These are phyloP conservation scores for Cantharellus cinnabarinus DNA, from an alignment of 768 basidiomycete genomes.

Conservation along the genomic window DNA sequence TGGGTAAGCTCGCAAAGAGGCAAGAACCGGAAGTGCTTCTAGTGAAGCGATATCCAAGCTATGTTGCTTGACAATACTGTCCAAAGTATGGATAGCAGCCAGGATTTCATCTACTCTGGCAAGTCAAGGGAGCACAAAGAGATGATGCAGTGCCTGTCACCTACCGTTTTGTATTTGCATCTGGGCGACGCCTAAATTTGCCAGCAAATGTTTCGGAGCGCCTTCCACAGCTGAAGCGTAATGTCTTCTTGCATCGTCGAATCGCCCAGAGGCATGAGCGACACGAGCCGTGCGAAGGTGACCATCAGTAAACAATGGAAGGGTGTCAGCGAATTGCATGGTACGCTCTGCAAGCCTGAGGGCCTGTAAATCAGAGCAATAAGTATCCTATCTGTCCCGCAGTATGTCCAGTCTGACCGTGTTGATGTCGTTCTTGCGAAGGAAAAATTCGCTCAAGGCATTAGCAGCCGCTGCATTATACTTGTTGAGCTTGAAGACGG, in stretches of 20 bases:
- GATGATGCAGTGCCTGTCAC: slow-evolving; percentile 5
- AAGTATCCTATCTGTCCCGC: not conserved
- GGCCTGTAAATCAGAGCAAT: slow-evolving; percentile 26
- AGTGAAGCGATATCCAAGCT: slow-evolving; percentile 29
- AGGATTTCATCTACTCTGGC: slow-evolving; percentile 47
- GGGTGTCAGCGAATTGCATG: slow-evolving; percentile 81
- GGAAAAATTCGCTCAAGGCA: slow-evolving; percentile 58
- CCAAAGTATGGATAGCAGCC: slow-evolving; percentile 69
- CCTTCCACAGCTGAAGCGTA: slow-evolving; percentile 47
- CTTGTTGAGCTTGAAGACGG: slow-evolving; percentile 55
- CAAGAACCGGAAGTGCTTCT: slow-evolving; percentile 78
- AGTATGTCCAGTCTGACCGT: slow-evolving; percentile 23
- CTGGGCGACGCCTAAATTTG: slow-evolving; percentile 70
- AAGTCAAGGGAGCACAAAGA: not conserved
- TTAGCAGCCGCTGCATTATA: slow-evolving; percentile 66
- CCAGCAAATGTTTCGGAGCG: slow-evolving; percentile 53
- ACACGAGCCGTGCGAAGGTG: slow-evolving; percentile 69
- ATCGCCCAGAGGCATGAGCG: slow-evolving; percentile 45
- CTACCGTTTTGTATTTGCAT: slow-evolving; percentile 71
- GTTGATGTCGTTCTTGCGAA: slow-evolving; percentile 44
- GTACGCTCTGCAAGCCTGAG: slow-evolving; percentile 87
- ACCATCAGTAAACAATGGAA: slow-evolving; percentile 68
- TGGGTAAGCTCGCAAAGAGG: slow-evolving; percentile 66
- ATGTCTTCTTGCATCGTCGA: slow-evolving; percentile 45
- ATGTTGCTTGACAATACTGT: slow-evolving; percentile 49